Evolutionary conservation across 2,329 filamentous ascomycete genomes (phyloP).

Genomic region (Lomentospora prolificans): DNA sequence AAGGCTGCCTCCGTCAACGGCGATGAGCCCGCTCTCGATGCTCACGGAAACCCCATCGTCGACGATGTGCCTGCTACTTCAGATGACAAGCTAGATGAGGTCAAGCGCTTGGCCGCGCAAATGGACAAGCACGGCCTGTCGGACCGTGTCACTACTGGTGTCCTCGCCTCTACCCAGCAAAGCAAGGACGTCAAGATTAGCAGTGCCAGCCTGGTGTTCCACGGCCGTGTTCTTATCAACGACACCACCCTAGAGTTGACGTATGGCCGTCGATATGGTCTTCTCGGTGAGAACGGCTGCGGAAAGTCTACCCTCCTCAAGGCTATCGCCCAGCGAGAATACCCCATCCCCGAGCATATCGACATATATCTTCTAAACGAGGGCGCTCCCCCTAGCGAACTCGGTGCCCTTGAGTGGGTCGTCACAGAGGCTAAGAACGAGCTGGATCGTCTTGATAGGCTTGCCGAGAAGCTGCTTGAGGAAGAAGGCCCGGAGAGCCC

Average conservation of each 20-base stretch:
- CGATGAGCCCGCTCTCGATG: slow-evolving; percentile 59
- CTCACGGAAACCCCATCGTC: slow-evolving; percentile 44
- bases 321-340: slow-evolving; percentile 87
- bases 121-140: slow-evolving; percentile 95
- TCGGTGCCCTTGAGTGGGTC: slow-evolving; percentile 94
- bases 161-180: slow-evolving; percentile 71
- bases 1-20: slow-evolving; percentile 56
- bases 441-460: slow-evolving; percentile 77
- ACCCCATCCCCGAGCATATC: slow-evolving; percentile 88
- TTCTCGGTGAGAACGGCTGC: slow-evolving; percentile 97
- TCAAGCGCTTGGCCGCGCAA: slow-evolving; percentile 82
- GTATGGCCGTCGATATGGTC: slow-evolving; percentile 84
- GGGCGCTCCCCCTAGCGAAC: slow-evolving; percentile 79
- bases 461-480: slow-evolving; percentile 85
- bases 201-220: slow-evolving; percentile 88
- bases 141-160: slow-evolving; percentile 96
- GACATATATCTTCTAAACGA: slow-evolving; percentile 98
- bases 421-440: slow-evolving; percentile 89
- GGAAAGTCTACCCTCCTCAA: slow-evolving; percentile 98
- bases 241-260: slow-evolving; percentile 90
- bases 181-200: slow-evolving; percentile 97
- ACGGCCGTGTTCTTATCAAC: slow-evolving; percentile 90
- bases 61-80: slow-evolving; percentile 59
- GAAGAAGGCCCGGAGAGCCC: slow-evolving; percentile 86
- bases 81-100: slow-evolving; percentile 63